Evolutionary conservation across 345 rosid genomes (phyloP).

Genomic region (Sapria himalayana): DNA sequence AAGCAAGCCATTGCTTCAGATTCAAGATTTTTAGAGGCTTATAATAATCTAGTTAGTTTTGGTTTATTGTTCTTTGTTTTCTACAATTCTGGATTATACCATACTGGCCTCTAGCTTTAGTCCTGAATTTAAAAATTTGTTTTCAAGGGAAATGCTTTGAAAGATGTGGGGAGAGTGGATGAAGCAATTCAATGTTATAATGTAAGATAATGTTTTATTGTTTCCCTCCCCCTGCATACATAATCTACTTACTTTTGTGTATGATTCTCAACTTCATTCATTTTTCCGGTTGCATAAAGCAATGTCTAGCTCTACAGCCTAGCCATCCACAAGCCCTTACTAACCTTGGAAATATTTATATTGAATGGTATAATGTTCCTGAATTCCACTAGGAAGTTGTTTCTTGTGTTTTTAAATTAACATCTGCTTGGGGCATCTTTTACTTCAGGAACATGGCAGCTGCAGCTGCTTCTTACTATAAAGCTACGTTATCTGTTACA

Average conservation of each 20-base stretch:
- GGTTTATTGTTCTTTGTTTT: too few relatives aligned
- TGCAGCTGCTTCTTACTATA: slow-evolving; percentile 68
- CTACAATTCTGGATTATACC: background rate
- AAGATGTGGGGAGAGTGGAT: slow-evolving; percentile 77
- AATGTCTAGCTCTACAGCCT: slow-evolving; percentile 79
- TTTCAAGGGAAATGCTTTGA: slow-evolving; percentile 83
- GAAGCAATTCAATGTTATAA: slow-evolving; percentile 88
- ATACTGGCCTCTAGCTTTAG: background rate
- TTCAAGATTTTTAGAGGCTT: slow-evolving; percentile 82
- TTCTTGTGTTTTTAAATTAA: too few relatives aligned
- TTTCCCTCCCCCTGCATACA: background rate
- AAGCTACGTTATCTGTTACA: slow-evolving; percentile 77
- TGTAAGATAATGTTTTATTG: slow-evolving; percentile 20
- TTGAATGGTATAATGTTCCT: slow-evolving; percentile 58
- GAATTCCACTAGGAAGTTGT: too few relatives aligned
- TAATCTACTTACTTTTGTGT: too few relatives aligned
- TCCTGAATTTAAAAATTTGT: background rate
- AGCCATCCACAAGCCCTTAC: slow-evolving; percentile 94
- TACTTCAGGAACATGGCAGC: slow-evolving; percentile 53
- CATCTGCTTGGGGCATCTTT: slow-evolving; percentile 9
- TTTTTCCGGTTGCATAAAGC: slow-evolving; percentile 28
- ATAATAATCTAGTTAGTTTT: slow-evolving; percentile 71
- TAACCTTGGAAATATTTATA: slow-evolving; percentile 89
- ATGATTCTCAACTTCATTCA: slow-evolving; percentile 5
- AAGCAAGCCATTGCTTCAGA: slow-evolving; percentile 73